Base-by-base conservation (phyloP, 352 stramenopile genomes). In the Pythium phragmiticola region DNA sequence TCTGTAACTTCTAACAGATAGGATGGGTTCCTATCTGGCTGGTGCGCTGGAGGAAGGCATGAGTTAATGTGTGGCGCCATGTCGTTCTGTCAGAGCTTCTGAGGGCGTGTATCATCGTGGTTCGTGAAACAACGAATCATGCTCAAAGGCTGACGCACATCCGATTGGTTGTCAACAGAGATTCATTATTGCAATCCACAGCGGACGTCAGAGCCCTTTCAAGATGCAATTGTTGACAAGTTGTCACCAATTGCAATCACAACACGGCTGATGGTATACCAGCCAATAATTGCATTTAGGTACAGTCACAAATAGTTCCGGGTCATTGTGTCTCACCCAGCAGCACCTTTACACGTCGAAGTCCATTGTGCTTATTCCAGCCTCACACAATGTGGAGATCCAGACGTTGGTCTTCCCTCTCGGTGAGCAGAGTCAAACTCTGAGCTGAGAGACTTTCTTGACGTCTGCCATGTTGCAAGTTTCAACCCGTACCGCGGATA, bases 51-150 rank as follows among this genome's bases (percentile, higher is more conserved):
- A 46, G 41, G 43, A 39, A 12, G 23, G 26, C 55, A 62, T 46
- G 55, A 62, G 56, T 63, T 63, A 63, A 41, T 63, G 56, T 43
- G 6, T 45, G 46, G 54, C 56, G 33, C 14, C 56, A 63, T 30
- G 45, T 43, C 21, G 33, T 30, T 12, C 16, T 16, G 46, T 33
- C 8, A 6, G 11, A 30, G 11, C 34, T 30, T 12, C 16, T 16
- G 19, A 52, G 16, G 7, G 11, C 16, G 21, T 6, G 34, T 39
- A 39, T 39, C 34, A 2, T 39, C 34, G 34, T 39, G 34, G 34
- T 14, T 39, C 34, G 34, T 39, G 34, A 39, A 39, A 39, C 7
- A 39, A 11, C 34, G 34, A 39, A 9, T 39, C 34, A 39, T 9
- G 34, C 7, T 39, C 34, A 30, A 30, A 30, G 26, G 26, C 26